These are phyloP conservation scores for Martensiomyces pterosporus DNA, from an alignment of 192 early-diverging fungal genomes.

Conservation along the genomic window DNA sequence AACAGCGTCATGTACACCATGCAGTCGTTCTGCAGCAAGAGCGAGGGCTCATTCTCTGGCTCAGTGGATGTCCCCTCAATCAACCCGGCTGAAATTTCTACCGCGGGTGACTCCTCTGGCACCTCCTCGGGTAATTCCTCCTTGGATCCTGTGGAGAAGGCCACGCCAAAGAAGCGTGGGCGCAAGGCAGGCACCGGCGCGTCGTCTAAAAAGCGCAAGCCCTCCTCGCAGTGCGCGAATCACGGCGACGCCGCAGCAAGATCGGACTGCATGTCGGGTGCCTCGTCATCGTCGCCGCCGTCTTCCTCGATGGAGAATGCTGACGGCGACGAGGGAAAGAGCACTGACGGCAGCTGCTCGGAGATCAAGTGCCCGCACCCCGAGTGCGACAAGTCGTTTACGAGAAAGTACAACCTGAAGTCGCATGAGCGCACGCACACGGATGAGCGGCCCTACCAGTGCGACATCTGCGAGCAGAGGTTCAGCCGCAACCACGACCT, in stretches of 20 bases:
- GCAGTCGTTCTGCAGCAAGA: neutral
- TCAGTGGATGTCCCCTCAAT: neutral
- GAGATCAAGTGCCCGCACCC: constrained; percentile 60
- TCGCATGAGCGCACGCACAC: constrained; percentile 79
- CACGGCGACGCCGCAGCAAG: too few species aligned
- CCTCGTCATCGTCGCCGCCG: too few species aligned
- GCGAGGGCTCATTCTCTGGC: neutral
- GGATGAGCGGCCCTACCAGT: constrained; percentile 66
- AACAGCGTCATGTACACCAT: constrained; percentile 4
- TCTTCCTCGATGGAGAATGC: neutral
- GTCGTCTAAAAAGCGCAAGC: constrained; percentile 21
- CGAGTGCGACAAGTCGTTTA: constrained; percentile 79
- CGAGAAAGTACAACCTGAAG: constrained; percentile 82
- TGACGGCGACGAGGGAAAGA: neutral
- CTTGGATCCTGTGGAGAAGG: too few species aligned
- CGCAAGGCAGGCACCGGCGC: constrained; percentile 3
- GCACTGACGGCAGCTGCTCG: constrained; percentile 16
- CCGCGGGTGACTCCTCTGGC: neutral
- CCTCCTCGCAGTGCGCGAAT: neutral
- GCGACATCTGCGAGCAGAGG: constrained; percentile 58
- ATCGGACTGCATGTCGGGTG: too few species aligned
- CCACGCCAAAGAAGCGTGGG: constrained; percentile 25
- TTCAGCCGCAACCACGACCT: constrained; percentile 80
- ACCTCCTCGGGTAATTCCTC: neutral
- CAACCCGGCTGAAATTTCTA: constrained; percentile 20